These are phyloP conservation scores for Prunus persica DNA, from an alignment of 306 rosid genomes.

Conservation along the genomic window Prunus_persica_NCBIv2 NC_034014.1:8391001-8391500, in stretches of 20 bases:
- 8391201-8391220: no score
- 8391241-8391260: not conserved
- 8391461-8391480: slow-evolving; percentile 48
- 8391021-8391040: no score
- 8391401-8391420: slow-evolving; percentile 24
- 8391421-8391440: slow-evolving; percentile 53
- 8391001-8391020: no score
- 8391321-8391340: not conserved
- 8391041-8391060: not conserved
- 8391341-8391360: not conserved
- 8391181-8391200: no score
- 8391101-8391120: slow-evolving; percentile 31
- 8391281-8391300: no score
- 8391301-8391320: no score
- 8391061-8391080: slow-evolving; percentile 33
- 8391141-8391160: not conserved
- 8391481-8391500: slow-evolving; percentile 61
- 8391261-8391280: no score
- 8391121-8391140: slow-evolving; percentile 32
- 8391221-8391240: no score
- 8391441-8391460: slow-evolving; percentile 64
- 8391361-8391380: slow-evolving; percentile 36
- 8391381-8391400: slow-evolving; percentile 15
- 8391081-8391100: slow-evolving; percentile 35
- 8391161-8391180: no score